Conservation (phyloP, 2,329 filamentous ascomycete genomes). For the Mycocentrospora acerina region DNA sequence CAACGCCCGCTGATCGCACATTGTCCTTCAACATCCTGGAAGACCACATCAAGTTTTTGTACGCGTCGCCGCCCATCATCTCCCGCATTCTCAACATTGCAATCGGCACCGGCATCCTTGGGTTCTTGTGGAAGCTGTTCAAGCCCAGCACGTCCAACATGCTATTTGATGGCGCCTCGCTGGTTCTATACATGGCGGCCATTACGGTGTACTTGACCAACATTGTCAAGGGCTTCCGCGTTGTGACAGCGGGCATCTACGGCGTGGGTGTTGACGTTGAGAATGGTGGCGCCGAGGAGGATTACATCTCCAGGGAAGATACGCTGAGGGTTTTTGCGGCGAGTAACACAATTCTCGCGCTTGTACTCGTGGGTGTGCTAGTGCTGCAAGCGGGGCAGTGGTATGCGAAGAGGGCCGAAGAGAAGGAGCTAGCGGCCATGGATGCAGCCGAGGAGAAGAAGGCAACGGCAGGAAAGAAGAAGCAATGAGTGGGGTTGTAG, state of each 20-base stretch:
- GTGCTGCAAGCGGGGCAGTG: slow-evolving; percentile 95
- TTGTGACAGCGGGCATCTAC: slow-evolving; percentile 74
- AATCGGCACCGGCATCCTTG: slow-evolving; percentile 80
- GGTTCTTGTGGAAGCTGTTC: slow-evolving; percentile 94
- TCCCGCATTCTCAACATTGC: slow-evolving; percentile 92
- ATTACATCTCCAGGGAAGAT: slow-evolving; percentile 81
- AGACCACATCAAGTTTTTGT: slow-evolving; percentile 84
- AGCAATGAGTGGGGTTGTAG: slow-evolving; percentile 11
- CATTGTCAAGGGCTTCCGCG: slow-evolving; percentile 89
- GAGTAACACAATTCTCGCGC: slow-evolving; percentile 92
- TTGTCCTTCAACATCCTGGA: slow-evolving; percentile 83
- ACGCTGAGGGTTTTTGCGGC: slow-evolving; percentile 87
- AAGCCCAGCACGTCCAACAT: slow-evolving; percentile 90
- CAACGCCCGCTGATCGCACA: slow-evolving; percentile 63
- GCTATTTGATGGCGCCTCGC: slow-evolving; percentile 79
- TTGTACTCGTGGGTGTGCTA: slow-evolving; percentile 87
- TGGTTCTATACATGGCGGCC: slow-evolving; percentile 78
- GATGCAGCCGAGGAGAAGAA: slow-evolving; percentile 42
- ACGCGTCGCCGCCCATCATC: slow-evolving; percentile 89
- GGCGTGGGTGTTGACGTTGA: slow-evolving; percentile 47
- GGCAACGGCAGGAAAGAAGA: slow-evolving; percentile 38
- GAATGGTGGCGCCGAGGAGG: slow-evolving; percentile 49
- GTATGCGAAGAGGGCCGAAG: slow-evolving; percentile 95
- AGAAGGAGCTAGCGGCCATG: slow-evolving; percentile 71
- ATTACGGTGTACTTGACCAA: slow-evolving; percentile 93